Percentiles rank a stretch among this genome's conserved stretches.
Evolutionary conservation across 306 rosid species (phyloP).

Genomic region (Comarum palustre): DNA sequence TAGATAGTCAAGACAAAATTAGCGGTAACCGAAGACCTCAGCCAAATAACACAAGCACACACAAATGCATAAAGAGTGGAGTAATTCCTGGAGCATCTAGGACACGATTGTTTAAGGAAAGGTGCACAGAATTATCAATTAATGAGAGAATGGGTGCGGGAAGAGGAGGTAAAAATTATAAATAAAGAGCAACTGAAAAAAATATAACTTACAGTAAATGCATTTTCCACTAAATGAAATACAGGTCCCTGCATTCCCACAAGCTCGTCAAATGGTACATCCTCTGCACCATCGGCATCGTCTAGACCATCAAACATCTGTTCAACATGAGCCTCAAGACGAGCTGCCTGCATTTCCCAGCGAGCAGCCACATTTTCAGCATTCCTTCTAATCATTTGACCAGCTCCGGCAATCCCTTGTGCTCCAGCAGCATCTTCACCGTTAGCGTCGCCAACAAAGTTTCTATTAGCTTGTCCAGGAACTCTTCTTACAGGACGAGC

Average conservation of each 20-base stretch:
- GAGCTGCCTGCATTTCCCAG: constrained; percentile 99
- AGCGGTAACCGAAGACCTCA: not conserved
- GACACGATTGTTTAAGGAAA: not conserved
- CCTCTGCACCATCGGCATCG: constrained; percentile 99
- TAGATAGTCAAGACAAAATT: not conserved
- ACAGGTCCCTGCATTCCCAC: constrained; percentile 99
- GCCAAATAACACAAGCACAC: not conserved
- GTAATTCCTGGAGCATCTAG: not conserved
- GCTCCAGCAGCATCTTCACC: constrained; percentile 87
- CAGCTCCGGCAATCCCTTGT: constrained; percentile 87
- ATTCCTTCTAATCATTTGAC: constrained; percentile 86
- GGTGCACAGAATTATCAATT: not conserved
- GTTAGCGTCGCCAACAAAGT: constrained; percentile 67
- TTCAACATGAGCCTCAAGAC: constrained; percentile 97
- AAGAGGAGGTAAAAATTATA: not conserved
- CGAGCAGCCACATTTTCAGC: constrained; percentile 97
- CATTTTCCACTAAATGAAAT: constrained; percentile 98
- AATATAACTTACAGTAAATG: constrained; percentile 74
- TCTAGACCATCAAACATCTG: constrained; percentile 99
- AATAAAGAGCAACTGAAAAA: not conserved
- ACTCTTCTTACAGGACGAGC: constrained; percentile 87
- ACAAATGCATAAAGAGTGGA: not conserved
- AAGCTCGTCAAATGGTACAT: constrained; percentile 98
- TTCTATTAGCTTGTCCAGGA: constrained; percentile 83
- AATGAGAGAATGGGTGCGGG: not conserved